phyloP scores from a whole-genome alignment of 1,284 basidiomycete species.

The Cutaneotrichosporon cavernicola region DNA sequence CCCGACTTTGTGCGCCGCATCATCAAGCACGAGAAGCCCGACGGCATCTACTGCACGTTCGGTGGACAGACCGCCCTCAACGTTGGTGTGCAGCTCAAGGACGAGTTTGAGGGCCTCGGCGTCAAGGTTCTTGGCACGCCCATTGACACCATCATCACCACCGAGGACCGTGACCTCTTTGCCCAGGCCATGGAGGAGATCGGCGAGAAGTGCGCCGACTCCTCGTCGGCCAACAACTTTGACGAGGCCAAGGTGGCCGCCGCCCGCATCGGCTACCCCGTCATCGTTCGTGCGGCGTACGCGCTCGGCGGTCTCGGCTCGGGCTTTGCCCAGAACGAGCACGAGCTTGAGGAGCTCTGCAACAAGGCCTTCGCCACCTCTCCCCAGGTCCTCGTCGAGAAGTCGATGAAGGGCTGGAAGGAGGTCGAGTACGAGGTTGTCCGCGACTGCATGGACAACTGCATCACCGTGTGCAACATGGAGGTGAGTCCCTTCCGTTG shows the following conservation, averaged over 20 bases:
- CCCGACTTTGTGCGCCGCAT: conserved; percentile 97
- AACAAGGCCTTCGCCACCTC: conserved; percentile 93
- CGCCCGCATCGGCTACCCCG: conserved; percentile 84
- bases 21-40: conserved; percentile 96
- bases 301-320: conserved; percentile 92
- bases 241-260: conserved; percentile 88
- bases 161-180: conserved; percentile 94
- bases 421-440: conserved; percentile 99
- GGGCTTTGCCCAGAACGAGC: conserved; percentile 89
- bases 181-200: conserved; percentile 94
- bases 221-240: conserved; percentile 70
- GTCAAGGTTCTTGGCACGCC: conserved; percentile 94
- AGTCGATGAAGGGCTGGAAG: conserved; percentile 99
- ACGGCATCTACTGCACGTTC: conserved; percentile 98
- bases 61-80: conserved; percentile 97
- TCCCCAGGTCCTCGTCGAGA: conserved; percentile 96
- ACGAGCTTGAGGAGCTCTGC: conserved; percentile 81
- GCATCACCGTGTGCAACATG: conserved; percentile 99
- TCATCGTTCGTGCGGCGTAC: conserved; percentile 95
- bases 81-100: conserved; percentile 95
- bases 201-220: conserved; percentile 87
- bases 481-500: conserved; percentile 64
- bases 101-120: conserved; percentile 82
- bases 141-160: conserved; percentile 95
- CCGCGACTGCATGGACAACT: conserved; percentile 88